Evolutionary conservation across 2,329 filamentous ascomycete species (phyloP), one percentile per base, ranked within the genome.

Genomic region (Fusarium marasasianum): DNA sequence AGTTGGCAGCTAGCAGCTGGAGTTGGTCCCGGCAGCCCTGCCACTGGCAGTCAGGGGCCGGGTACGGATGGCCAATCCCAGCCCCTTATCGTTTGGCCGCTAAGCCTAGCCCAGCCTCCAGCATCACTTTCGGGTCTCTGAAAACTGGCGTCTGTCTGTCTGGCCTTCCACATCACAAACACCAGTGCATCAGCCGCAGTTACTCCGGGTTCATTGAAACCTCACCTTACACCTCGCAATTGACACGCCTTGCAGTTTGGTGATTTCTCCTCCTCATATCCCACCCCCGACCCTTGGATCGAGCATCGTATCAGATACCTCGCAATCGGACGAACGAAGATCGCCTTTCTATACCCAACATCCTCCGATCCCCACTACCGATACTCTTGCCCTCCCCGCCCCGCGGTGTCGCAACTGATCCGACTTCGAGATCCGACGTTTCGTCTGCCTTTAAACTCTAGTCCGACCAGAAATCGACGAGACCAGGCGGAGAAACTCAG

Each of bases 81-180:
- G 14, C 50, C 66, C 26, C 48, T 41, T 44, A 53, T 68, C 63
- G 58, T 68, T 71, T 57, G 62, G n/a, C 65, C 81, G 78, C 82
- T 83, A 82, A 71, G 69, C 82, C 81, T 51, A 77, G 80, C 79
- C 58, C 72, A 80, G 81, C 41, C 59, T 50, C 38, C 29, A 44
- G 45, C 44, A 58, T 69, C 51, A 53, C 50, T 53, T 63, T 65
- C 20, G 26, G 63, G 57, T 38, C 50, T 54, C 62, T 70, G 64
- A 61, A 72, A 66, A 57, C 71, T 65, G 50, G 60, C 63, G 53
- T 66, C 50, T 50, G 48, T 67, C 60, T 73, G 53, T 61, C 58
- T 61, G 58, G 51, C 74, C 72, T 76, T 74, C 75, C 77, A 76
- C 77, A 79, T 77, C 80, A 76, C 77, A 76, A 74, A 67, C 50